Conservation (phyloP, 768 basidiomycete species). For the Amanita pallidorosea region DNA sequence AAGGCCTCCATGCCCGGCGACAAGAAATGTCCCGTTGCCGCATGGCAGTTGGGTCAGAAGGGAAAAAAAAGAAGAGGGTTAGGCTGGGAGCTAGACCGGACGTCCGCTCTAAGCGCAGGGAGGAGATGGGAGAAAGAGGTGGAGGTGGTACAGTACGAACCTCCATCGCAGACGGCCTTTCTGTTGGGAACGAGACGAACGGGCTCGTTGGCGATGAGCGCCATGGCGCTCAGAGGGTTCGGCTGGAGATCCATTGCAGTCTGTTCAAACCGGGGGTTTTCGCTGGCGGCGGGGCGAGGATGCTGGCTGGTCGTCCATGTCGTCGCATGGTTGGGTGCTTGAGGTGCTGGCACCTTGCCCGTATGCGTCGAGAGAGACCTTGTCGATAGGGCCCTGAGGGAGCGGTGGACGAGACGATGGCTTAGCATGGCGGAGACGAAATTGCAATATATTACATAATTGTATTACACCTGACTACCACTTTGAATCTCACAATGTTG, state of each 20-base stretch:
- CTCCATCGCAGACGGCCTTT: slow-evolving; percentile 91
- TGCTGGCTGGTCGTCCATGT: slow-evolving; percentile 85
- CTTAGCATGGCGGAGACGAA: slow-evolving; percentile 24
- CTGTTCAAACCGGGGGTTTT: slow-evolving; percentile 87
- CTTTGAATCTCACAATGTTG: slow-evolving; percentile 17
- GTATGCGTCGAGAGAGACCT: slow-evolving; percentile 16
- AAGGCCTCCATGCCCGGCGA: not conserved
- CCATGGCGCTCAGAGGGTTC: slow-evolving; percentile 83
- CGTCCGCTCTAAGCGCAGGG: not conserved
- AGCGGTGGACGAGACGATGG: slow-evolving; percentile 23
- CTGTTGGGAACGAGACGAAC: slow-evolving; percentile 72
- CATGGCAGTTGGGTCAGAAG: no score
- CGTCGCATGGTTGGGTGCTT: slow-evolving; percentile 73
- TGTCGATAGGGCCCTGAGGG: slow-evolving; percentile 19
- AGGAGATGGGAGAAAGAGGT: not conserved
- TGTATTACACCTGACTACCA: no score
- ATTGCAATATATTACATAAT: not conserved
- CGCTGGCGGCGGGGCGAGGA: slow-evolving; percentile 46
- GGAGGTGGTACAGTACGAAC: slow-evolving; percentile 42
- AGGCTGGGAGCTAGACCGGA: no score
- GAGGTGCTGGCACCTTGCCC: slow-evolving; percentile 31
- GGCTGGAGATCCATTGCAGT: slow-evolving; percentile 83
- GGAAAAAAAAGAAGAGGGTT: no score
- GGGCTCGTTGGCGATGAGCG: slow-evolving; percentile 78
- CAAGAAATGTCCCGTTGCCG: no score